A percentile compares a stretch with the other conserved stretches of the same genome.
These are phyloP conservation scores for Dendrobium chrysotoxum DNA, from an alignment of 106 monocot species.

Conservation along the genomic window DNA sequence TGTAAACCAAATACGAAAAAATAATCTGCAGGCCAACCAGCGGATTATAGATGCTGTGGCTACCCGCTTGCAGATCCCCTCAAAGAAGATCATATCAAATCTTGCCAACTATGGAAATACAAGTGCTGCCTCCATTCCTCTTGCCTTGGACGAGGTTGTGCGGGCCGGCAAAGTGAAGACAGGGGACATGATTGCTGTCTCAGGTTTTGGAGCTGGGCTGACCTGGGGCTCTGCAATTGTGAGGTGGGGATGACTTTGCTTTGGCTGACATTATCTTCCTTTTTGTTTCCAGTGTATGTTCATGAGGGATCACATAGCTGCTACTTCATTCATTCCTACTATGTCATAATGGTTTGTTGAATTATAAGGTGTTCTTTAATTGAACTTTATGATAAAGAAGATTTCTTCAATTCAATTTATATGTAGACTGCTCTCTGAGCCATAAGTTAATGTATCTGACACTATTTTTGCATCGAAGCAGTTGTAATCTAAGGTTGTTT, in stretches of 20 bases:
- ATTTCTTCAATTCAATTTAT: too few relatives aligned
- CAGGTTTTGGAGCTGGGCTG: constrained; percentile 90
- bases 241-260: constrained; percentile 59
- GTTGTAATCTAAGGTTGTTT: too few relatives aligned
- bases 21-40: constrained; percentile 62
- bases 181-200: constrained; percentile 58
- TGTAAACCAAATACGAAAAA: neutral
- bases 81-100: constrained; percentile 86
- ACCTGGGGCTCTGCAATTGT: constrained; percentile 90
- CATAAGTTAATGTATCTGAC: too few relatives aligned
- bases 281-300: too few relatives aligned
- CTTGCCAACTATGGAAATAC: constrained; percentile 95
- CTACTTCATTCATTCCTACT: too few relatives aligned
- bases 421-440: too few relatives aligned
- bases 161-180: constrained; percentile 57
- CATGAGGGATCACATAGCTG: too few relatives aligned
- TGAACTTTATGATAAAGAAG: too few relatives aligned
- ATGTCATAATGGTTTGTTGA: too few relatives aligned
- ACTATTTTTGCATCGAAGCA: too few relatives aligned
- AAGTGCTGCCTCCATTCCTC: constrained; percentile 87
- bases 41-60: constrained; percentile 89
- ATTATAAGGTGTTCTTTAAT: too few relatives aligned
- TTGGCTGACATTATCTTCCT: too few relatives aligned
- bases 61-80: constrained; percentile 64
- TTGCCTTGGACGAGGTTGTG: constrained; percentile 88